Evolutionary conservation across 345 rosid species (phyloP).

Genomic region (Eucalyptus pauciflora): DNA sequence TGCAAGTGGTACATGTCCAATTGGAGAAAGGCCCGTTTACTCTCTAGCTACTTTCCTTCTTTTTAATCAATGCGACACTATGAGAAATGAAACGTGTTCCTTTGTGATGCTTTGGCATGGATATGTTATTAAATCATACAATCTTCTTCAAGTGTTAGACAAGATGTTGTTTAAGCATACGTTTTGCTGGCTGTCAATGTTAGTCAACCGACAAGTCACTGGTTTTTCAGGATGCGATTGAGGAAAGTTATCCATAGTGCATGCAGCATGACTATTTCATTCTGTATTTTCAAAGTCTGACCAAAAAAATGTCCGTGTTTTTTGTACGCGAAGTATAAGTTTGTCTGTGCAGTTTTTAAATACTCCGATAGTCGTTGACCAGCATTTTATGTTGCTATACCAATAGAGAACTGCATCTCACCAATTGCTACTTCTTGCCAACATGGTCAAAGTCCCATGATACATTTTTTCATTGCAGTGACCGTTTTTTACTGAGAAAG

Average conservation of each 20-base stretch:
- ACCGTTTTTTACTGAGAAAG: conserved; percentile 50
- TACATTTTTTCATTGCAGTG: conserved; percentile 19
- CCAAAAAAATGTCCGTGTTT: not conserved
- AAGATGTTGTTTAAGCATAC: not conserved
- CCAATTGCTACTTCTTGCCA: not conserved
- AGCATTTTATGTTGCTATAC: not conserved
- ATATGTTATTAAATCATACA: not conserved
- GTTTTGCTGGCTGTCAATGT: not conserved
- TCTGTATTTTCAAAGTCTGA: not conserved
- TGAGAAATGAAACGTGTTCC: not conserved
- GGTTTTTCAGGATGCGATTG: not conserved
- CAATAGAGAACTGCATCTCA: not conserved
- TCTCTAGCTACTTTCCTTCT: not conserved
- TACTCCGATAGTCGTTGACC: not conserved
- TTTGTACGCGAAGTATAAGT: not conserved
- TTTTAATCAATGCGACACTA: not conserved
- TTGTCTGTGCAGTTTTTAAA: not conserved
- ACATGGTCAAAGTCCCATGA: not conserved
- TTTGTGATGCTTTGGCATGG: not conserved
- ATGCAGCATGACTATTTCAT: not conserved
- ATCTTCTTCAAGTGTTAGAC: not conserved
- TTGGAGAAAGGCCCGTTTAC: not conserved
- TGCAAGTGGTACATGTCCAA: not conserved
- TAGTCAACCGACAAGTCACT: not conserved
- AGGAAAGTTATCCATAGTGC: not conserved